Evolutionary conservation across 2,329 filamentous ascomycete species (phyloP).

Genomic region (Neopestalotiopsis clavispora): DNA sequence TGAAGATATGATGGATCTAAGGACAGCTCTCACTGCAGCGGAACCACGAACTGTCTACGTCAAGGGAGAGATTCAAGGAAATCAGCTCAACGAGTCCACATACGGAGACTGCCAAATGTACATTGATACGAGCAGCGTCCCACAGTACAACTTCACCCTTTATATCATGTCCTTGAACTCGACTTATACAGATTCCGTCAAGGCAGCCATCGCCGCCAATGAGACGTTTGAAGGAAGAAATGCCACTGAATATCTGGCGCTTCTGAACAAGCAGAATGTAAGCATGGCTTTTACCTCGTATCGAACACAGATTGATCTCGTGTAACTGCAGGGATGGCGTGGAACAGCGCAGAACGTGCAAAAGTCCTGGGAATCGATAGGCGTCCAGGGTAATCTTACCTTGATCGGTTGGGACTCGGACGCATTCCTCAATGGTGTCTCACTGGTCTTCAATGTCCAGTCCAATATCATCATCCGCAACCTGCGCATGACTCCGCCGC

Average conservation of each 20-base stretch:
- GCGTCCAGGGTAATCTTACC: slow-evolving; percentile 25
- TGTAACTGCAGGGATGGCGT: slow-evolving; percentile 24
- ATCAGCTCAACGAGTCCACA: slow-evolving; percentile 24
- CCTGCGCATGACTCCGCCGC: slow-evolving; percentile 23
- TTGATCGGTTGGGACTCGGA: slow-evolving; percentile 25
- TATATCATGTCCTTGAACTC: slow-evolving; percentile 26
- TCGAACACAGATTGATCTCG: no score
- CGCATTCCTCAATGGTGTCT: slow-evolving; percentile 24
- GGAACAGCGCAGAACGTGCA: slow-evolving; percentile 26
- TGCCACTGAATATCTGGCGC: slow-evolving; percentile 25
- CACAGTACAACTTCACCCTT: slow-evolving; percentile 24
- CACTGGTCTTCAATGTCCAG: slow-evolving; percentile 24
- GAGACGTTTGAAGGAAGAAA: slow-evolving; percentile 25
- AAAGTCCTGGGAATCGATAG: slow-evolving; percentile 26
- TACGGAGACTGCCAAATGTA: slow-evolving; percentile 25
- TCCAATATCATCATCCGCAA: slow-evolving; percentile 27
- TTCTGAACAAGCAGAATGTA: slow-evolving; percentile 27
- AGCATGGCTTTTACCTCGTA: not conserved
- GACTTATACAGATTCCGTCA: slow-evolving; percentile 25
- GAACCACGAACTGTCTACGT: slow-evolving; percentile 25
- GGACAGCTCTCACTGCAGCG: slow-evolving; percentile 20
- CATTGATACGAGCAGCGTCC: slow-evolving; percentile 24
- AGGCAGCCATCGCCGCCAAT: slow-evolving; percentile 19
- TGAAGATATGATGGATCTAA: slow-evolving; percentile 26
- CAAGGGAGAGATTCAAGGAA: slow-evolving; percentile 24